Evolutionary conservation across 2,329 filamentous ascomycete genomes (phyloP).

Genomic region (Gnomoniopsis sp.): DNA sequence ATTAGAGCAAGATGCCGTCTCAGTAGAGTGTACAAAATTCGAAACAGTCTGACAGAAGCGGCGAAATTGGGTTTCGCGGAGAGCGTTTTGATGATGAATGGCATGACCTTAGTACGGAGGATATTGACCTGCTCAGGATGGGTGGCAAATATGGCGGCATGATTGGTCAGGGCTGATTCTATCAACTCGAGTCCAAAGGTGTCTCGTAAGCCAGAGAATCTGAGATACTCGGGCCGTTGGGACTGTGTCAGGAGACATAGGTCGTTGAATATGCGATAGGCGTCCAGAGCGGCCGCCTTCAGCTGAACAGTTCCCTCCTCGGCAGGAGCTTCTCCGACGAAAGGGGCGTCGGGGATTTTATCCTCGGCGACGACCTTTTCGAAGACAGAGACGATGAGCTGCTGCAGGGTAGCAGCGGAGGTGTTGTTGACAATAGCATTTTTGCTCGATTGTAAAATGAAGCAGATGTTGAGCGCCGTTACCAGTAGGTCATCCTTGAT

Average conservation of each 20-base stretch:
- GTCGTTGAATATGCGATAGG: slow-evolving; percentile 83
- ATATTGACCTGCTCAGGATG: slow-evolving; percentile 81
- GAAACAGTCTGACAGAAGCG: slow-evolving; percentile 74
- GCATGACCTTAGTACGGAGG: slow-evolving; percentile 74
- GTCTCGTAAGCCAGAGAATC: slow-evolving; percentile 72
- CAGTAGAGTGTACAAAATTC: slow-evolving; percentile 79
- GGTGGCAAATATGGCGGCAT: slow-evolving; percentile 72
- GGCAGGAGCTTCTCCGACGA: slow-evolving; percentile 64
- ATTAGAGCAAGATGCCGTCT: slow-evolving; percentile 74
- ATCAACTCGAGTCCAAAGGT: slow-evolving; percentile 88
- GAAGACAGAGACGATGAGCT: slow-evolving; percentile 87
- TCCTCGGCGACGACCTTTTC: slow-evolving; percentile 87
- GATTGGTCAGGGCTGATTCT: slow-evolving; percentile 83
- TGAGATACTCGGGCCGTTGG: slow-evolving; percentile 77
- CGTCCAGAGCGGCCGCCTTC: slow-evolving; percentile 76
- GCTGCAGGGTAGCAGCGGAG: slow-evolving; percentile 92
- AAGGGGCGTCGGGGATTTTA: slow-evolving; percentile 56
- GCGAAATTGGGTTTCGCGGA: slow-evolving; percentile 78
- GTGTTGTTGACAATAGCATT: slow-evolving; percentile 93
- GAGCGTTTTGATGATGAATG: slow-evolving; percentile 73
- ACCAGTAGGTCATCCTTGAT: slow-evolving; percentile 78
- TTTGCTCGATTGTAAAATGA: slow-evolving; percentile 85
- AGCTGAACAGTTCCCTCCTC: slow-evolving; percentile 64
- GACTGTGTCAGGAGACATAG: slow-evolving; percentile 84
- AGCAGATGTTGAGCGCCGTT: slow-evolving; percentile 84